A percentile compares a stretch with the other conserved stretches of the same genome.
Evolutionary conservation across 345 rosid genomes (phyloP).

Genomic region (Leavenworthia alabamica): DNA sequence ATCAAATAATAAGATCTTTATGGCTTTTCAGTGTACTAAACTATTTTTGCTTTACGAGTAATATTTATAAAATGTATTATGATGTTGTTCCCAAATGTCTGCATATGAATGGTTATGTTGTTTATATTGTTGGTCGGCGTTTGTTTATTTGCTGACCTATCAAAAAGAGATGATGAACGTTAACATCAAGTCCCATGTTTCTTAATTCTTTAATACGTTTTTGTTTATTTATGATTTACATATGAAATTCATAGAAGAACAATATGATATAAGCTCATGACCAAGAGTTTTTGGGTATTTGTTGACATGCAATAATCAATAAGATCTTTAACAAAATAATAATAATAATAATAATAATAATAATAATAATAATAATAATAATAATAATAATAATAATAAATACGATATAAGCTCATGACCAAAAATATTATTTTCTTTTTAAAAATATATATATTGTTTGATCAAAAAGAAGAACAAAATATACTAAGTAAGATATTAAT

Average conservation of each 20-base stretch:
- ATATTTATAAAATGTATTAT: slow-evolving; percentile 3
- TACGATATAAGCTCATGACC: too few species aligned
- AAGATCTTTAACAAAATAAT: too few species aligned
- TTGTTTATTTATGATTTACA: neutral
- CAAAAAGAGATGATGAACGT: neutral
- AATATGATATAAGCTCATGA: too few species aligned
- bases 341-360: too few species aligned
- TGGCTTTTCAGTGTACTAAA: neutral
- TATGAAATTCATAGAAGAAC: neutral
- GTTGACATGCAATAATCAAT: too few species aligned
- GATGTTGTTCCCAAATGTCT: slow-evolving; percentile 7
- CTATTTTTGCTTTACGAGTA: slow-evolving; percentile 11
- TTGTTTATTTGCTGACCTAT: slow-evolving; percentile 14
- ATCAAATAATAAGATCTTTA: neutral
- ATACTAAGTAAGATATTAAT: too few species aligned
- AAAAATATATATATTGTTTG: too few species aligned
- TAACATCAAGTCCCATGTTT: slow-evolving; percentile 18
- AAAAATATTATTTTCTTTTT: too few species aligned
- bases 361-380: too few species aligned
- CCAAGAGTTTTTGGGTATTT: too few species aligned
- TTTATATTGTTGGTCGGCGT: slow-evolving; percentile 16
- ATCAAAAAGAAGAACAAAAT: too few species aligned
- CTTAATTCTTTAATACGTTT: neutral
- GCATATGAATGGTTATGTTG: slow-evolving; percentile 18
- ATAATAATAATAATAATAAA: too few species aligned